phyloP scores from a whole-genome alignment of 164 flowering plant species.

The Annona cherimola region DNA sequence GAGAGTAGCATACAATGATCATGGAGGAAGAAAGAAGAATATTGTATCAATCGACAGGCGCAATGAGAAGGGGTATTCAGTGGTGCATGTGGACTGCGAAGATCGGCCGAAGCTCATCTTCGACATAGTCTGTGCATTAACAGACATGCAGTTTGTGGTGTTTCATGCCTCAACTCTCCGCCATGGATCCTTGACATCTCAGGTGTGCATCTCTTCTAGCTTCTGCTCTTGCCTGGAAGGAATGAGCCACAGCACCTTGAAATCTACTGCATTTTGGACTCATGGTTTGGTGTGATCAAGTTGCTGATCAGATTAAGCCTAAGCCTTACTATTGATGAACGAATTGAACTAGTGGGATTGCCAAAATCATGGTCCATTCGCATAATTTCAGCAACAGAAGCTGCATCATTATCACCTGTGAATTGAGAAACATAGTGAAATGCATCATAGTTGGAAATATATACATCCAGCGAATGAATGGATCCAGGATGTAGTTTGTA shows the following conservation, averaged over 20 bases:
- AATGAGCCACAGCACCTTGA: not conserved
- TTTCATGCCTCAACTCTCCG: conserved; percentile 58
- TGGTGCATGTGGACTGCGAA: conserved; percentile 40
- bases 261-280: not conserved
- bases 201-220: conserved; percentile 30
- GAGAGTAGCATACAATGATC: conserved; percentile 12
- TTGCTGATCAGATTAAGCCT: not conserved
- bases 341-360: not conserved
- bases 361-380: not conserved
- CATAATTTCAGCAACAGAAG: not conserved
- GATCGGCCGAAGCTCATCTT: conserved; percentile 66
- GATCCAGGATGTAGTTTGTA: conserved; percentile 73
- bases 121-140: conserved; percentile 68
- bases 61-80: conserved; percentile 54
- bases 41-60: conserved; percentile 46
- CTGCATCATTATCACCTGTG: not conserved
- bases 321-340: not conserved
- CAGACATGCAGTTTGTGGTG: conserved; percentile 64
- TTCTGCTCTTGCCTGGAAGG: not conserved
- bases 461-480: not conserved
- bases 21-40: conserved; percentile 12
- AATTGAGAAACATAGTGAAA: not conserved
- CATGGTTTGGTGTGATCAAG: not conserved
- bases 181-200: conserved; percentile 40
- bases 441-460: too few relatives aligned